Conservation (phyloP, 495 filamentous ascomycete genomes). For the Xylaria nigripes region DNA sequence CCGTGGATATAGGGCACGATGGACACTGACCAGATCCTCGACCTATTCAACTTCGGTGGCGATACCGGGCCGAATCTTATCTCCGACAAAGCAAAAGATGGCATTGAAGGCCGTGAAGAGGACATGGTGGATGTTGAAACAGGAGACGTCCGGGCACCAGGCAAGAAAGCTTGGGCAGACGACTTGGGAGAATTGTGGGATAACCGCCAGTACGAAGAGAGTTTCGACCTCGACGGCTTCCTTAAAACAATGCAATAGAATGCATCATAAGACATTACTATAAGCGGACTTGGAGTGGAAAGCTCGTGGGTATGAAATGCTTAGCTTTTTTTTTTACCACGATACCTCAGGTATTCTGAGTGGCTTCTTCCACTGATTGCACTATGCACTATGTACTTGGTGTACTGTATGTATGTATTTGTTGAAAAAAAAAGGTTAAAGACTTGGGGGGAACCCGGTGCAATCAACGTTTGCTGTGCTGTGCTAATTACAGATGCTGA, state of each 20-base stretch:
- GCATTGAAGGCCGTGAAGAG: conserved; percentile 62
- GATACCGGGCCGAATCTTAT: conserved; percentile 60
- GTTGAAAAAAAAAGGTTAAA: no score
- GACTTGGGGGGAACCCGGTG: no score
- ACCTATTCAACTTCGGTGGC: conserved; percentile 88
- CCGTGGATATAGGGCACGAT: conserved; percentile 48
- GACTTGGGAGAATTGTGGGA: conserved; percentile 96
- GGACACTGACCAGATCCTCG: conserved; percentile 96
- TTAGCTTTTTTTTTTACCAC: not conserved
- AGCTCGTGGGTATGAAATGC: not conserved
- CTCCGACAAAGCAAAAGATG: conserved; percentile 45
- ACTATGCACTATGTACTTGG: no score
- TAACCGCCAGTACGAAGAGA: conserved; percentile 90
- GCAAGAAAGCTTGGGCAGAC: conserved; percentile 92
- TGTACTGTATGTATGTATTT: no score
- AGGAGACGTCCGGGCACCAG: conserved; percentile 86
- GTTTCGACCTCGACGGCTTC: conserved; percentile 90
- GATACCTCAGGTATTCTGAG: not conserved
- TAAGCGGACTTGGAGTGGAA: not conserved
- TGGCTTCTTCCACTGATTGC: no score
- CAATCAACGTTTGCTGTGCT: no score
- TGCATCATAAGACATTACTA: not conserved
- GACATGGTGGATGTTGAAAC: conserved; percentile 90
- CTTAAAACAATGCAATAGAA: conserved; percentile 71
- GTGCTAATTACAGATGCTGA: no score